Conservation (phyloP, 306 rosid species). For the Pachyrhizus erosus region DNA sequence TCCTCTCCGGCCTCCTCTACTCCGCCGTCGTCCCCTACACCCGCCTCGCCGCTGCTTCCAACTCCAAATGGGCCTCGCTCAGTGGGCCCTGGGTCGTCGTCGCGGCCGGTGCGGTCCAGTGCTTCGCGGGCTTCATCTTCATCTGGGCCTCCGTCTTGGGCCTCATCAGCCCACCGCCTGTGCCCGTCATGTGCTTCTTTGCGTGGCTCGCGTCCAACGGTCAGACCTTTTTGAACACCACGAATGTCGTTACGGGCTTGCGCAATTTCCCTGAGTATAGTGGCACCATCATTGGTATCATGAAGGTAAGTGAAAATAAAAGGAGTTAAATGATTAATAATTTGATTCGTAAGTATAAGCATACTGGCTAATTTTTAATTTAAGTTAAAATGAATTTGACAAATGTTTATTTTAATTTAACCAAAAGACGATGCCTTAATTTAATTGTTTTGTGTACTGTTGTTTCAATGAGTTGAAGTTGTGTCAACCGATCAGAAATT, state of each 20-base stretch:
- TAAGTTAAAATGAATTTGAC: not conserved
- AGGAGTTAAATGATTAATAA: not conserved
- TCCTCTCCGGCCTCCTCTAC: constrained; percentile 80
- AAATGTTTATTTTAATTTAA: not conserved
- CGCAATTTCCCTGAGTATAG: constrained; percentile 69
- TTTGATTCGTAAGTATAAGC: not conserved
- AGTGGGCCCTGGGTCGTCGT: constrained; percentile 79
- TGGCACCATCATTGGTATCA: constrained; percentile 87
- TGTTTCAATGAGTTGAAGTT: not conserved
- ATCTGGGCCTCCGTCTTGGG: constrained; percentile 84
- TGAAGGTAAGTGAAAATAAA: constrained; percentile 57
- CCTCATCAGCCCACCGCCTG: constrained; percentile 62
- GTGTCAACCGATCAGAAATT: not conserved
- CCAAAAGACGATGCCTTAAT: not conserved
- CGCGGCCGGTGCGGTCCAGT: constrained; percentile 65
- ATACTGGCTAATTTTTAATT: not conserved
- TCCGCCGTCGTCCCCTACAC: constrained; percentile 61
- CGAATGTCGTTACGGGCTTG: constrained; percentile 73
- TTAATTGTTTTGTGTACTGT: not conserved
- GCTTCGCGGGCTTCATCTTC: constrained; percentile 68
- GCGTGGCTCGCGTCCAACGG: constrained; percentile 66
- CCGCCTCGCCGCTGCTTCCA: not conserved
- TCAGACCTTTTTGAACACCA: constrained; percentile 80
- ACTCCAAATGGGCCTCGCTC: constrained; percentile 42
- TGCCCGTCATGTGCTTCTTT: constrained; percentile 70